phyloP scores from a whole-genome alignment of 495 filamentous ascomycete genomes.

The Trichoderma virens region DNA sequence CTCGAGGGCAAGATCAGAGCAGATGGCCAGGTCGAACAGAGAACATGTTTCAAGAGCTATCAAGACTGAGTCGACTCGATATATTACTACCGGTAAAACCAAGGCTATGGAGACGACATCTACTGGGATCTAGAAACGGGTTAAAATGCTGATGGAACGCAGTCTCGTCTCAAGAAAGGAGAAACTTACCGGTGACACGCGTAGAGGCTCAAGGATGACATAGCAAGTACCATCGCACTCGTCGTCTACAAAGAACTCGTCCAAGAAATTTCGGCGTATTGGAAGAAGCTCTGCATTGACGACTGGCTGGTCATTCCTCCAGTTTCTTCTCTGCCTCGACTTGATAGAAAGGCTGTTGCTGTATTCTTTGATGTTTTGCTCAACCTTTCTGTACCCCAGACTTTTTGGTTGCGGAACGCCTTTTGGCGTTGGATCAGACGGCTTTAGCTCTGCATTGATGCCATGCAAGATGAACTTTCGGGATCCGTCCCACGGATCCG shows the following conservation, averaged over 20 bases:
- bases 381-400: conserved; percentile 18
- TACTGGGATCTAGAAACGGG: conserved; percentile 50
- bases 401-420: conserved; percentile 23
- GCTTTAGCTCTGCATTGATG: conserved; percentile 37
- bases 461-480: conserved; percentile 47
- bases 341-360: conserved; percentile 36
- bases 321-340: conserved; percentile 22
- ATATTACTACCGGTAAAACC: conserved; percentile 75
- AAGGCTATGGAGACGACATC: conserved; percentile 57
- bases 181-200: conserved; percentile 63
- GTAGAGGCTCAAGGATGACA: conserved; percentile 46
- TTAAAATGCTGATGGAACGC: conserved; percentile 15
- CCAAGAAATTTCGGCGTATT: conserved; percentile 75
- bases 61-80: conserved; percentile 72
- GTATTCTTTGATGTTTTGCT: conserved; percentile 35
- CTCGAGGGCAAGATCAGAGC: conserved; percentile 67
- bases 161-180: not conserved
- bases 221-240: conserved; percentile 35
- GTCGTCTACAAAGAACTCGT: conserved; percentile 38
- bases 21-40: conserved; percentile 54
- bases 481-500: conserved; percentile 69
- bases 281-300: conserved; percentile 63
- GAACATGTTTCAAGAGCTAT: conserved; percentile 61
- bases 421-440: conserved; percentile 31
- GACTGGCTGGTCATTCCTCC: conserved; percentile 65